A percentile compares a stretch with the other conserved stretches of the same genome.
These are phyloP conservation scores for Phalaenopsis equestris DNA, from an alignment of 106 monocot species.

Conservation along the genomic window DNA sequence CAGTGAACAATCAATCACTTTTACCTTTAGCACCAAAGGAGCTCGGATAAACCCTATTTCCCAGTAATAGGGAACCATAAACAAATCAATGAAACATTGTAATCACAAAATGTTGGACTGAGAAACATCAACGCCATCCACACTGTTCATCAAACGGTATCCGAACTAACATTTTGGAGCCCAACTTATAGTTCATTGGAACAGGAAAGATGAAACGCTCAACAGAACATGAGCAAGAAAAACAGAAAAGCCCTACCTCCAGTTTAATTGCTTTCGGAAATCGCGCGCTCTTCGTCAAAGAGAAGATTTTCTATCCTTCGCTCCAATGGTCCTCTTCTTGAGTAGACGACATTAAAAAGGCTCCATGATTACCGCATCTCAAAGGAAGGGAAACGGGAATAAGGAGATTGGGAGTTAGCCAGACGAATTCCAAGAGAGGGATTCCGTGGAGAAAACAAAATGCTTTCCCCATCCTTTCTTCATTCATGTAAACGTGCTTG, in stretches of 20 bases:
- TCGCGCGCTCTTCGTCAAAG: neutral
- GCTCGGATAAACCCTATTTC: too few species aligned
- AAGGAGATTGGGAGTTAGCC: neutral
- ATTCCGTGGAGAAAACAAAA: neutral
- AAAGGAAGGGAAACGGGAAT: neutral
- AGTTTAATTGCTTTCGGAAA: neutral
- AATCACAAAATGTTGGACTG: too few species aligned
- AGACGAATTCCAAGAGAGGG: neutral
- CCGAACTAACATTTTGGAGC: too few species aligned
- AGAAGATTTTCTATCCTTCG: neutral
- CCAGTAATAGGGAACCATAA: too few species aligned
- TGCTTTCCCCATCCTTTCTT: neutral
- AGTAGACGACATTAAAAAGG: neutral
- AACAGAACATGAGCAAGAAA: neutral
- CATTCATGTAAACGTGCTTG: too few species aligned
- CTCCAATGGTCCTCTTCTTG: neutral
- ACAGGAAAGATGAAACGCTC: too few species aligned
- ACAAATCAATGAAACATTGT: too few species aligned
- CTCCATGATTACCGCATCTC: neutral
- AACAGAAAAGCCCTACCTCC: neutral
- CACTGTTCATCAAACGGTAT: too few species aligned
- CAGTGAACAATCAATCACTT: too few species aligned
- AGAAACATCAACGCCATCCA: too few species aligned
- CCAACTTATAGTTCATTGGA: too few species aligned
- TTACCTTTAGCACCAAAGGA: too few species aligned